phyloP scores from a whole-genome alignment of 2,329 filamentous ascomycete species.

The Cladophialophora chaetospira region DNA sequence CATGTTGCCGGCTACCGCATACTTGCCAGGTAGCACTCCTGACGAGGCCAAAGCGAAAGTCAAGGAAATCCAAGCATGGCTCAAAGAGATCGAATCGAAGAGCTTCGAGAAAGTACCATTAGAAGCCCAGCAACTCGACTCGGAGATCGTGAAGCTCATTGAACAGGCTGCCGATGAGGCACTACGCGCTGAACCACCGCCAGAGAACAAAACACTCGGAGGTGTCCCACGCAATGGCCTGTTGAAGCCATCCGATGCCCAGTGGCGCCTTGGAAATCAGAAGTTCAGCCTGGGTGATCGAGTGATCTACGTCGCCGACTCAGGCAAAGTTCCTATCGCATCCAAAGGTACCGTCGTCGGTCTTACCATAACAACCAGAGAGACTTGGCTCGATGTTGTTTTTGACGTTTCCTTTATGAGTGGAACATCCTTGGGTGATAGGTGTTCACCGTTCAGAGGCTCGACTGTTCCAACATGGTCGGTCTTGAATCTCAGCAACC shows the following conservation, averaged over 20 bases:
- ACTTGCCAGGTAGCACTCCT: slow-evolving; percentile 69
- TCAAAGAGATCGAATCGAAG: slow-evolving; percentile 88
- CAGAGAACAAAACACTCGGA: slow-evolving; percentile 69
- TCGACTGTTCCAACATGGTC: slow-evolving; percentile 87
- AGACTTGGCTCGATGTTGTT: slow-evolving; percentile 82
- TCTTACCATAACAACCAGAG: slow-evolving; percentile 82
- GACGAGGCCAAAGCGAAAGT: slow-evolving; percentile 71
- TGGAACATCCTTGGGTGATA: slow-evolving; percentile 84
- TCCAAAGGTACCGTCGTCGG: slow-evolving; percentile 92
- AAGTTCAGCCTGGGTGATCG: slow-evolving; percentile 83
- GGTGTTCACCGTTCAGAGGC: slow-evolving; percentile 89
- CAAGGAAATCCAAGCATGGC: slow-evolving; percentile 91
- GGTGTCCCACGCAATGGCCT: slow-evolving; percentile 84
- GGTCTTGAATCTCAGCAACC: slow-evolving; percentile 82
- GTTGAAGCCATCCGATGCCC: slow-evolving; percentile 92
- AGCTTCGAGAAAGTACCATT: slow-evolving; percentile 94
- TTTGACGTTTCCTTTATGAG: slow-evolving; percentile 98
- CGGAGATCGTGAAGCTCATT: slow-evolving; percentile 78
- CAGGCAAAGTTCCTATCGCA: slow-evolving; percentile 92
- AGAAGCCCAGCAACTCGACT: slow-evolving; percentile 94
- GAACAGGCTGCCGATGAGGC: slow-evolving; percentile 72
- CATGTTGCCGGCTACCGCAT: slow-evolving; percentile 79
- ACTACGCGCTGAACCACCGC: slow-evolving; percentile 54
- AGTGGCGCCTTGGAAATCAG: slow-evolving; percentile 86
- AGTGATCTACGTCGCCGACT: slow-evolving; percentile 87